These are phyloP conservation scores for Dothideomycetes sp. DNA, from an alignment of 2,329 filamentous ascomycete species.

Conservation along the genomic window DNA sequence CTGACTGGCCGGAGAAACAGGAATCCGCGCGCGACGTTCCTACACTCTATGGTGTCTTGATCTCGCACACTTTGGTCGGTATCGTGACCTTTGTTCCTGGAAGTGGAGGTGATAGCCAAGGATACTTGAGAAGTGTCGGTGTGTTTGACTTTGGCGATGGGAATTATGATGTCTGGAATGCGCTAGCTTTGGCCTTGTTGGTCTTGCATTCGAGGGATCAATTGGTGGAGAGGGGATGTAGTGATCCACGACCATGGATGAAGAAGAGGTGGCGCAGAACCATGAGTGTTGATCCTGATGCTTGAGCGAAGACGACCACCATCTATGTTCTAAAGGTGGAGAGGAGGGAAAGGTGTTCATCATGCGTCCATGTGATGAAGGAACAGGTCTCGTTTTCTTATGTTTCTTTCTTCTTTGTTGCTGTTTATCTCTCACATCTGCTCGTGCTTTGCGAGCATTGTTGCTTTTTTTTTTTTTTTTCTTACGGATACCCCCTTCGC, in stretches of 20 bases:
- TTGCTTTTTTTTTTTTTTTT: no score
- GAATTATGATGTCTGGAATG: constrained; percentile 52
- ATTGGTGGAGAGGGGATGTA: constrained; percentile 36
- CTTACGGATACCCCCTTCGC: no score
- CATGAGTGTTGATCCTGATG: constrained; percentile 14
- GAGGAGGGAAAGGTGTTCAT: no score
- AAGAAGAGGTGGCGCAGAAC: constrained; percentile 2
- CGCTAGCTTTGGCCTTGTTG: constrained; percentile 47
- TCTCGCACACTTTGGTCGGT: constrained; percentile 43
- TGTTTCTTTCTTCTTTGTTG: no score
- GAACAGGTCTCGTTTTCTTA: no score
- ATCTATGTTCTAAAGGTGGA: no score
- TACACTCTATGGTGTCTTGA: constrained; percentile 46
- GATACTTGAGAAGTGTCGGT: constrained; percentile 35
- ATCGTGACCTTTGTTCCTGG: constrained; percentile 43
- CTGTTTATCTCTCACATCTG: no score
- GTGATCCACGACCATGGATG: constrained; percentile 22
- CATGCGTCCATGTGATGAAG: no score
- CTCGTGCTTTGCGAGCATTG: no score
- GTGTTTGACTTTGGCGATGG: constrained; percentile 45
- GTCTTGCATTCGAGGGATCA: constrained; percentile 45
- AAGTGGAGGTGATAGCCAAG: constrained; percentile 18
- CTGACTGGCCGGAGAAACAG: constrained; percentile 13
- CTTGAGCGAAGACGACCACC: no score
- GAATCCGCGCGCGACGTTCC: constrained; percentile 23